Base-by-base conservation (phyloP, 2,329 filamentous ascomycete species). In the Exophiala calicioides region DNA sequence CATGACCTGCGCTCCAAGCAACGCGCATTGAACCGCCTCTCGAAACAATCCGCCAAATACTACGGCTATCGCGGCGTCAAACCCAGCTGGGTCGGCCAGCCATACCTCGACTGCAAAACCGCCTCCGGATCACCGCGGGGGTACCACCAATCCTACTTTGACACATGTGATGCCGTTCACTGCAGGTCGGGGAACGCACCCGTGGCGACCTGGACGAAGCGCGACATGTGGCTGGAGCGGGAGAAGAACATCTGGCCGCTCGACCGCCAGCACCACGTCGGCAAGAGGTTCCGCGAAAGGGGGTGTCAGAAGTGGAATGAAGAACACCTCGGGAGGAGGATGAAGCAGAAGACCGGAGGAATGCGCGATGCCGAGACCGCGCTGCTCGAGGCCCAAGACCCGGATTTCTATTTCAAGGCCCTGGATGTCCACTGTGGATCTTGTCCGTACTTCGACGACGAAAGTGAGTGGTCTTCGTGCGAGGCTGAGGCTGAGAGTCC, bases 51-150 rank as follows among this genome's bases (percentile, higher is more conserved):
- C 9, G 40, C 44, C 2, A 56, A 53, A 33, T 56, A 56, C 34
- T 51, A 53, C 29, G 47, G 46, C 32, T 56, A 53, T 26, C 47
- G 53, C n/a, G 44, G 47, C 7, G 53, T 56, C 9, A 23, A 56
- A 10, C 40, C 53, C 8, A 40, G 40, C 20, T 56, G 53, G 53
- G 15, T 53, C 9, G 44, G 45, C 19, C 47, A 56, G 27, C 46
- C 35, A n/a, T 50, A 52, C 33, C 41, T 39, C 12, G 15, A 18
- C 6, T 10, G 23, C 19, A 4, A 12, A 15, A 12, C 18, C 13
- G 10, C 30, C 2, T 15, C 8, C 5, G 4, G 3, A 23, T 26
- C 20, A 18, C 9, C 3, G 9, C 24, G 16, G 16, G 34, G n/a
- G 10, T 19, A 7, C 21, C n/a, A 20, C 23, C 12, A 10, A n/a